Evolutionary conservation across 169 alveolate genomes (phyloP).

Genomic region (Cryptosporidium muris): DNA sequence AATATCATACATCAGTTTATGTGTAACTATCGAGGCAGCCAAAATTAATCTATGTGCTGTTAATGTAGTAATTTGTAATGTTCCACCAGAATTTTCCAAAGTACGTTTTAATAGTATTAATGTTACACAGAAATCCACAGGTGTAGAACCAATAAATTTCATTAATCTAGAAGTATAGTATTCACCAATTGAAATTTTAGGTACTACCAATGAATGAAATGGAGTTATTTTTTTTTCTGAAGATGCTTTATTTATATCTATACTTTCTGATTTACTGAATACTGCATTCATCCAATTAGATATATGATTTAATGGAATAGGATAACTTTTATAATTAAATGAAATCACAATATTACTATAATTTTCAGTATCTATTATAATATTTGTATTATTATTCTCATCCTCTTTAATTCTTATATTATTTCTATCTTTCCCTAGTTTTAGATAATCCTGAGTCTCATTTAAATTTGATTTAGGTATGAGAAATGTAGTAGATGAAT

Average conservation of each 20-base stretch:
- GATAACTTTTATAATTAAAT: conserved; percentile 52
- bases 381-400: neutral
- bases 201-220: conserved; percentile 62
- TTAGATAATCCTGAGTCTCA: neutral
- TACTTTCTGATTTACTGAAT: conserved; percentile 36
- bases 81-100: conserved; percentile 28
- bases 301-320: conserved; percentile 22
- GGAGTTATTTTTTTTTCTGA: conserved; percentile 37
- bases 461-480: conserved; percentile 2
- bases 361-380: neutral
- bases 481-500: neutral
- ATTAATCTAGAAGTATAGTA: conserved; percentile 46
- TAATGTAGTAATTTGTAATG: conserved; percentile 26
- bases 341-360: neutral
- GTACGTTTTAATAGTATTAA: conserved; percentile 41
- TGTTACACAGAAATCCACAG: conserved; percentile 61
- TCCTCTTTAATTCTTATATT: neutral
- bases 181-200: conserved; percentile 55
- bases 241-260: conserved; percentile 3
- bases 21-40: conserved; percentile 51
- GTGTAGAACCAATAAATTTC: conserved; percentile 45
- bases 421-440: neutral
- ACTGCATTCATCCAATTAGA: conserved; percentile 53
- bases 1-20: conserved; percentile 62
- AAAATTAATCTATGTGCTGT: conserved; percentile 60